Evolutionary conservation across 106 monocot genomes (phyloP), one percentile per base, ranked within the genome.

Genomic region (Acorus gramineus): DNA sequence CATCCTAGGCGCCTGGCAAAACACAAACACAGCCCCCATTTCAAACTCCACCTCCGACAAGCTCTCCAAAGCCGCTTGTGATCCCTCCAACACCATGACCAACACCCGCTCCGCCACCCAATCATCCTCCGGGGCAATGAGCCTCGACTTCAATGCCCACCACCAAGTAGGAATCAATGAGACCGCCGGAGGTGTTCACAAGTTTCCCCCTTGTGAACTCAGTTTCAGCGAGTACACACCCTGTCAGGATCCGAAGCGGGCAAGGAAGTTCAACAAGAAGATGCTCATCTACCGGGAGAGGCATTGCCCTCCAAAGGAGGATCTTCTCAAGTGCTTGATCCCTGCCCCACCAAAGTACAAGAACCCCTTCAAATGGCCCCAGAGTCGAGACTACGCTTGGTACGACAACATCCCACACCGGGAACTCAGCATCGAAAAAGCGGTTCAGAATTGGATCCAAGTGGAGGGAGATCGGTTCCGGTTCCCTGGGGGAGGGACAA

Each of bases 401-500:
- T 80, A 69, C n/a, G 79, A 74, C 49, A 80, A 80, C 70, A 80
- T 80, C 43, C 79, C 79, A 9, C 79, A 80, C 49, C 54, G 52
- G 70, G 79, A 83, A 52, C 83, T 87, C 13, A 87, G 86, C 58
- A 80, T 87, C 13, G 86, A 87, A 74, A 87, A 80, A 71, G 79
- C 87, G 4, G 80, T 83, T 10, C 87, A 87, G 74, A 87, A 87
- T 65, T 87, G 87, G 87, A 78, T 87, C 61, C 87, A 87, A 47
- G 87, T 87, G 3, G 74, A 87, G 14, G 83, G 77, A 0, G 66
- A 83, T 4, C 69, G 74, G 51, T 83, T 87, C 53, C 47, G 69
- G 11, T 87, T 87, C 64, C 87, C 87, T 7, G 87, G 87, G 4
- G 87, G 87, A 4, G 87, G 87, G 9, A 87, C 87, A 4, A 83